Percentiles rank a stretch among this genome's conserved stretches.
Conservation (phyloP, 2,329 filamentous ascomycete genomes). For the Domatiomyces globalis region DNA sequence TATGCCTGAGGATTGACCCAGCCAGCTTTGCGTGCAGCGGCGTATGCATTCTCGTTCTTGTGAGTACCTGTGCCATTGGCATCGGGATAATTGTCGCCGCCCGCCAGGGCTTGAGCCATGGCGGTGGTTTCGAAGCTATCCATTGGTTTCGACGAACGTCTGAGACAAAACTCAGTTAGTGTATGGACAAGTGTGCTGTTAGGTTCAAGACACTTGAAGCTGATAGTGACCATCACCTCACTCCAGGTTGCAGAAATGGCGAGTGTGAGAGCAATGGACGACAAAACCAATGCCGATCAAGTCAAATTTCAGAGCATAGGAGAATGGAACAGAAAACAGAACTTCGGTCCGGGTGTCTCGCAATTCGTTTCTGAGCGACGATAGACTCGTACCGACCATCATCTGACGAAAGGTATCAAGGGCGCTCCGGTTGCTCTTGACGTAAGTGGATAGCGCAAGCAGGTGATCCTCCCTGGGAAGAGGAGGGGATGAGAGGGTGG, state of each 20-base stretch:
- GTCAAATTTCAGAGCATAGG: no score
- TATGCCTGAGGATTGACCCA: conserved; percentile 10
- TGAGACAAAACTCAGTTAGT: neutral
- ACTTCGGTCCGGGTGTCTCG: no score
- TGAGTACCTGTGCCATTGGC: conserved; percentile 2
- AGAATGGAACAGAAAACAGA: no score
- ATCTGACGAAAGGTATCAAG: neutral
- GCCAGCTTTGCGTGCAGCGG: conserved; percentile 5
- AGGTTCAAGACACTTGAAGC: neutral
- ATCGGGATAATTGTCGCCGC: conserved; percentile 2
- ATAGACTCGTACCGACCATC: no score
- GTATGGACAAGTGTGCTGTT: neutral
- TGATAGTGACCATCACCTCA: neutral
- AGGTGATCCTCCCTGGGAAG: neutral
- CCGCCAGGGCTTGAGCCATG: conserved; percentile 4
- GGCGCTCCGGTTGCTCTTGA: no score
- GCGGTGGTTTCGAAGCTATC: conserved; percentile 5
- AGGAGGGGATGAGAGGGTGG: neutral
- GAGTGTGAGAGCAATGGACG: no score
- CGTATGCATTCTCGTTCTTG: conserved; percentile 1
- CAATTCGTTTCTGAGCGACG: no score
- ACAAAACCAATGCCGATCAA: no score
- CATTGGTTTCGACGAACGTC: neutral
- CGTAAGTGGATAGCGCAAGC: no score
- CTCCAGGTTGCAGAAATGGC: no score